Evolutionary conservation across 2,329 filamentous ascomycete species (phyloP), one percentile per base, ranked within the genome.

Genomic region (Trichophyton equinum): DNA sequence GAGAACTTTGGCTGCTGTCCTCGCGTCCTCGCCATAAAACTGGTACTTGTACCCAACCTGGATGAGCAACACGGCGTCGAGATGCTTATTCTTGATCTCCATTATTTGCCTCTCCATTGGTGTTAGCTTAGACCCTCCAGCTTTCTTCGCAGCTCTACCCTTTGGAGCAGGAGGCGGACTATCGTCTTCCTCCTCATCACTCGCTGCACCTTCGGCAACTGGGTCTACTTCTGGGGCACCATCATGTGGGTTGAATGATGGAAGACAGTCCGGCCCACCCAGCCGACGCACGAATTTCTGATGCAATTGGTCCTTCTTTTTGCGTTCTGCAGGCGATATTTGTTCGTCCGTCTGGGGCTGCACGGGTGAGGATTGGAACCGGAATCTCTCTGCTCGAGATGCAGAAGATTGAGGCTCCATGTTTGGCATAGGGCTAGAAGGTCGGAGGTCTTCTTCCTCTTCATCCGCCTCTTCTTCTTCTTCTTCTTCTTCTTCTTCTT

Each of bases 41-140:
- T 88, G 86, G 75, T 95, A 99, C 72, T 99, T 99, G 77, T 99
- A 99, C 58, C 94, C 94, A 7, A 97, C 94, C 72, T 99, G 92
- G 59, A 97, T 85, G 11, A 97, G 88, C 36, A 99, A 79, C 20
- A 99, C 69, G 0, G 92, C 94, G 70, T 97, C 94, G 77, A 90
- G 81, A 71, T 97, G 86, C 67, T 92, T 89, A 63, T 85, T 82
- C 76, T 99, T 99, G 73, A 99, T 95, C 18, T 95, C 91, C 4
- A 99, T 80, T 62, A 96, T 88, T 69, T 97, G 94, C 46, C 88
- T 82, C 72, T 97, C 91, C 85, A 99, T 88, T 0, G 94, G 94
- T 0, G 94, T 99, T 63, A 99, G 81, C 71, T 96, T 96, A 60
- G 84, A 85, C n/a, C 74, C 82, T 63, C 83, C 82, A 71, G 90